Percentiles rank a stretch among this genome's conserved stretches.
Conservation (phyloP, 768 basidiomycete species). For the Boletellus emodensis region DNA sequence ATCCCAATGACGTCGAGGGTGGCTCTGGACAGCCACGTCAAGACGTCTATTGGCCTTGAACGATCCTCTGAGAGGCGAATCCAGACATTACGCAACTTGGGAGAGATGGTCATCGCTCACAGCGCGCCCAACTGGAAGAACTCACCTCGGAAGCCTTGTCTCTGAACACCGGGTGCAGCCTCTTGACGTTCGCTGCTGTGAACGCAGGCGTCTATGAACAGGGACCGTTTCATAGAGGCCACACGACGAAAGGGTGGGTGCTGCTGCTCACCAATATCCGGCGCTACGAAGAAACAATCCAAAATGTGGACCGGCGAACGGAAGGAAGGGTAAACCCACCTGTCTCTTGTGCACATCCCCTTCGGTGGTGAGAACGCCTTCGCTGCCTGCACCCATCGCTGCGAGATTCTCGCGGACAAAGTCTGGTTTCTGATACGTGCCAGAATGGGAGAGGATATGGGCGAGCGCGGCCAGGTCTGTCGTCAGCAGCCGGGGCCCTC, state of each 20-base stretch:
- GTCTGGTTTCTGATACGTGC: conserved; percentile 61
- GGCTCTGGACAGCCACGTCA: conserved; percentile 60
- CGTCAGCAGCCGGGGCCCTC: conserved; percentile 52
- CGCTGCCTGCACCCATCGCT: conserved; percentile 46
- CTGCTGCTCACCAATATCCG: conserved; percentile 45
- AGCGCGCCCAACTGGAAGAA: neutral
- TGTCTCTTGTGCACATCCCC: conserved; percentile 56
- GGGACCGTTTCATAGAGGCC: neutral
- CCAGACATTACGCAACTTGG: conserved; percentile 48
- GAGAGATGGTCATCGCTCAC: neutral
- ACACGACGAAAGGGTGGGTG: neutral
- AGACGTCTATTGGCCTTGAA: conserved; percentile 47
- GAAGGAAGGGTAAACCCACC: conserved; percentile 20
- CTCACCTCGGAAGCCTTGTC: conserved; percentile 51
- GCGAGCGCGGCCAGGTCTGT: conserved; percentile 55
- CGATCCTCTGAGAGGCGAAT: conserved; percentile 18
- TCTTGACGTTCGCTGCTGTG: conserved; percentile 44
- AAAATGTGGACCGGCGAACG: neutral
- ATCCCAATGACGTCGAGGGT: conserved; percentile 78
- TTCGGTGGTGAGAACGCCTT: conserved; percentile 49
- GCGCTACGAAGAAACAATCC: conserved; percentile 33
- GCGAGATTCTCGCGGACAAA: conserved; percentile 50
- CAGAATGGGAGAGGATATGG: conserved; percentile 53
- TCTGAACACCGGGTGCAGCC: conserved; percentile 54
- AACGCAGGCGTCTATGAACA: conserved; percentile 47